Conservation (phyloP, 208 protist genomes). For the Vickermania spadyakhi region DNA sequence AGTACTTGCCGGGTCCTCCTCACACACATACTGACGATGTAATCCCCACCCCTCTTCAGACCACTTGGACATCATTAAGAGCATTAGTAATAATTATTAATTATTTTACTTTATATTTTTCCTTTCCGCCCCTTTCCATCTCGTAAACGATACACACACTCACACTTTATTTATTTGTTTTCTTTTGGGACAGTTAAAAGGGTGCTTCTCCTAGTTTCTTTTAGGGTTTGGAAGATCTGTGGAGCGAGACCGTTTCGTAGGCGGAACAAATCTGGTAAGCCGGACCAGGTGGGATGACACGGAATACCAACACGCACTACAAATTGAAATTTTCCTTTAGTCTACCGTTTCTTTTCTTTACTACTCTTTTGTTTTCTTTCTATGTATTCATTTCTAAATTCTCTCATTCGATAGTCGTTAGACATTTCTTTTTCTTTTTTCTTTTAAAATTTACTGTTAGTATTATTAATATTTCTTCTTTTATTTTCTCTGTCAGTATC, state of each 20-base stretch:
- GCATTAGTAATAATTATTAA: not conserved
- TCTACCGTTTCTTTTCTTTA: not conserved
- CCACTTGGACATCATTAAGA: not conserved
- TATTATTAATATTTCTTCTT: not conserved
- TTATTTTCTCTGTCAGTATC: not conserved
- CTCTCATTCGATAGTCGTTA: too few species aligned
- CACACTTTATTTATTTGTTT: not conserved
- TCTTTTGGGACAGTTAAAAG: not conserved
- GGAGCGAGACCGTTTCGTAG: too few species aligned
- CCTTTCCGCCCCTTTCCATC: not conserved
- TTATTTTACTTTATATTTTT: not conserved
- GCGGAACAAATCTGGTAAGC: too few species aligned
- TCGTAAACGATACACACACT: not conserved
- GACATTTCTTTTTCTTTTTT: too few species aligned
- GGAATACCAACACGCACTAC: not conserved
- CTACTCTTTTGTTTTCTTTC: not conserved
- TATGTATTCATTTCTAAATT: not conserved
- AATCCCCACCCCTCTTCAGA: not conserved
- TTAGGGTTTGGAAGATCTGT: not conserved
- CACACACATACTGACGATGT: not conserved
- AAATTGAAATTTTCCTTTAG: not conserved
- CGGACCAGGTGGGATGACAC: too few species aligned
- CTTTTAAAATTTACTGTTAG: not conserved
- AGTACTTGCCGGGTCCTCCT: not conserved
- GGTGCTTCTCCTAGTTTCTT: not conserved